phyloP scores from a whole-genome alignment of 805 yeast species.

The Sungouiella thailandica region DNA sequence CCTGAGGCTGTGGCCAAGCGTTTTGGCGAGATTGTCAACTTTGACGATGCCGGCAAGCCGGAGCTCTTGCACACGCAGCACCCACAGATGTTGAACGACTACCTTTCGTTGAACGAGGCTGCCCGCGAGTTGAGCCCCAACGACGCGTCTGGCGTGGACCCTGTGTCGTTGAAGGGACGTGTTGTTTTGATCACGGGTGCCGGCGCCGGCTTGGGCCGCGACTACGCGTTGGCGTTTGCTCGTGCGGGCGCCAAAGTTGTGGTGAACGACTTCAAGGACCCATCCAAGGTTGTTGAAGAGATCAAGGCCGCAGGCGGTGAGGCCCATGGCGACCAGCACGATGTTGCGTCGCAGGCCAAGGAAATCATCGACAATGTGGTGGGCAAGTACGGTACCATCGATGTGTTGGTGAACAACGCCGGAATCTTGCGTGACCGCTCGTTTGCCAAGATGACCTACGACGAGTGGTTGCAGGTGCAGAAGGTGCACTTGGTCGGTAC shows the following conservation, averaged over 20 bases:
- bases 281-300: conserved; percentile 68
- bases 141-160: conserved; percentile 36
- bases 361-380: conserved; percentile 74
- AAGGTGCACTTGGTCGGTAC: conserved; percentile 83
- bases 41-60: conserved; percentile 51
- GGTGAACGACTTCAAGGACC: conserved; percentile 82
- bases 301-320: conserved; percentile 66
- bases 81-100: conserved; percentile 73
- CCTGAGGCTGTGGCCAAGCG: conserved; percentile 77
- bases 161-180: conserved; percentile 65
- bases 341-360: conserved; percentile 72
- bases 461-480: conserved; percentile 77
- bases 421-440: conserved; percentile 91
- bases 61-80: conserved; percentile 49
- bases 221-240: conserved; percentile 81
- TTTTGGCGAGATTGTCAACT: conserved; percentile 60
- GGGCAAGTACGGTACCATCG: conserved; percentile 74
- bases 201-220: conserved; percentile 90
- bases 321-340: conserved; percentile 81
- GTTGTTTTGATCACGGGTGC: conserved; percentile 94
- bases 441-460: conserved; percentile 75
- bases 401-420: conserved; percentile 86
- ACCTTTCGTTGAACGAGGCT: conserved; percentile 51
- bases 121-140: conserved; percentile 48
- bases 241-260: conserved; percentile 93